A percentile compares a stretch with the other conserved stretches of the same genome.
These are phyloP conservation scores for Candida ulmi DNA, from an alignment of 805 yeast genomes.

Conservation along the genomic window DNA sequence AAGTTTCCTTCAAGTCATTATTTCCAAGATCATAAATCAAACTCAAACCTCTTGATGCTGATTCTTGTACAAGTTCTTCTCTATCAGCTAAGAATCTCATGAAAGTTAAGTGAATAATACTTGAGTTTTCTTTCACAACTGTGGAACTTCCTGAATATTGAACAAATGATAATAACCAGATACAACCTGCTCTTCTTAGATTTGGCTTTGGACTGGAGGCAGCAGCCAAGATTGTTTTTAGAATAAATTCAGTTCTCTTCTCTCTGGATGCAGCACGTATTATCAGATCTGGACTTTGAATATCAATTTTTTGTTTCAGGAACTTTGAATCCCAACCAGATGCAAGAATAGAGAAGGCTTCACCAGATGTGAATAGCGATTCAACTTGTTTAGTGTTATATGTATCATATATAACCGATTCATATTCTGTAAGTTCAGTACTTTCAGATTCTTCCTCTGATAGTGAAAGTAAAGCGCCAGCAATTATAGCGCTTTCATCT, in stretches of 20 bases:
- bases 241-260: conserved; percentile 24
- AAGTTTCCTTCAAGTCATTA: conserved; percentile 55
- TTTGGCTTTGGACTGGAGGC: conserved; percentile 67
- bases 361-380: conserved; percentile 73
- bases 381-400: conserved; percentile 72
- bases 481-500: conserved; percentile 53
- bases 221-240: conserved; percentile 45
- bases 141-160: conserved; percentile 60
- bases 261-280: conserved; percentile 8
- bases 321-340: conserved; percentile 70
- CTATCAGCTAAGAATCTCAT: conserved; percentile 73
- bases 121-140: conserved; percentile 35
- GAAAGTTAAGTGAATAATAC: conserved; percentile 67
- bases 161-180: conserved; percentile 78
- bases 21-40: conserved; percentile 77
- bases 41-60: conserved; percentile 85
- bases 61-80: conserved; percentile 87
- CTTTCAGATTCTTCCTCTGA: conserved; percentile 21
- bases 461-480: conserved; percentile 52
- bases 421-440: conserved; percentile 24
- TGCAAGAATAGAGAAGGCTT: conserved; percentile 66
- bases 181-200: conserved; percentile 68
- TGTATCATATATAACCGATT: conserved; percentile 45
- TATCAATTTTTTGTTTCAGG: conserved; percentile 48
- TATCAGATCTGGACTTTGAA: conserved; percentile 30